A percentile compares a stretch with the other conserved stretches of the same genome.
Conservation (phyloP, 495 filamentous ascomycete genomes). For the Cercophora sp. region DNA sequence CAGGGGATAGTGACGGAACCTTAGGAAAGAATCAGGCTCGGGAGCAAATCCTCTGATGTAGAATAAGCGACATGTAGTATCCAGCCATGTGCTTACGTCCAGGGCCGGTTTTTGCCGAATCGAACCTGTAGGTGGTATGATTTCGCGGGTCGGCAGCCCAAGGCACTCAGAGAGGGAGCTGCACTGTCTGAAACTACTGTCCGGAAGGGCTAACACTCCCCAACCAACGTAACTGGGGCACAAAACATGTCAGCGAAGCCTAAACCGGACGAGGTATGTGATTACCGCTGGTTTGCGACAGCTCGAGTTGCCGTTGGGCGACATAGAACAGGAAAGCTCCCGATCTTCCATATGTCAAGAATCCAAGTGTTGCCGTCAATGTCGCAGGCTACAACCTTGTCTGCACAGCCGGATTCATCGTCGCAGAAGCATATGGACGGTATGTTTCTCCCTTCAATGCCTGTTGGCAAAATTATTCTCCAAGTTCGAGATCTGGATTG, state of each 20-base stretch:
- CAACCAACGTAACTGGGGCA: slow-evolving; percentile 32
- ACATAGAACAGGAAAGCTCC: slow-evolving; percentile 13
- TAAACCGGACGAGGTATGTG: background rate
- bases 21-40: slow-evolving; percentile 3
- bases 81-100: slow-evolving; percentile 10
- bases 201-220: slow-evolving; percentile 45
- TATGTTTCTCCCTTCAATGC: slow-evolving; percentile 55
- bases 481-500: slow-evolving; percentile 36
- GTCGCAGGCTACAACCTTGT: slow-evolving; percentile 70
- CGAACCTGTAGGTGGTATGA: slow-evolving; percentile 4
- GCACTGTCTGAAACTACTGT: slow-evolving; percentile 37
- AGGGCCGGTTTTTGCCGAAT: background rate
- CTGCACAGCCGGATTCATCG: slow-evolving; percentile 56
- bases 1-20: background rate
- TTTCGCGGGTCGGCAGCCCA: slow-evolving; percentile 25
- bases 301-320: background rate
- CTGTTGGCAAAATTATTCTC: slow-evolving; percentile 37
- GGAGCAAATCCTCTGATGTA: slow-evolving; percentile 23
- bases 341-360: slow-evolving; percentile 60
- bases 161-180: slow-evolving; percentile 28
- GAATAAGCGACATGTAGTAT: slow-evolving; percentile 26
- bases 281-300: background rate
- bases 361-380: slow-evolving; percentile 62
- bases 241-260: slow-evolving; percentile 1
- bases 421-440: slow-evolving; percentile 72